A percentile compares a stretch with the other conserved stretches of the same genome.
Evolutionary conservation across 345 rosid genomes (phyloP).

Genomic region (Fremontodendron californicum): DNA sequence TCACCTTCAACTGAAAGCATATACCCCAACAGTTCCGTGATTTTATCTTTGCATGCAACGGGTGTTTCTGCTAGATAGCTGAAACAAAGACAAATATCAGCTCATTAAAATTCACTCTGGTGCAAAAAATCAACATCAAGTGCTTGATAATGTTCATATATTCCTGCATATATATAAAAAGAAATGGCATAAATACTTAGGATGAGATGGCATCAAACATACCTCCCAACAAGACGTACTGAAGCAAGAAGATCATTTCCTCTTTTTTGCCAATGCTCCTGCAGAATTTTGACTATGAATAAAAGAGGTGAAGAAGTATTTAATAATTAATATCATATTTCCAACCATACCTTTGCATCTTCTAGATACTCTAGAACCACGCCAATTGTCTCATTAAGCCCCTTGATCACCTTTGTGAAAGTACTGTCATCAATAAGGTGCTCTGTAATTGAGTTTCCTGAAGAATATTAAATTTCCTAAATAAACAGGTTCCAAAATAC

Average conservation of each 20-base stretch:
- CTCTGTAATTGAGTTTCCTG: conserved; percentile 30
- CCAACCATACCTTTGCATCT: conserved; percentile 70
- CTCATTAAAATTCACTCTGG: not conserved
- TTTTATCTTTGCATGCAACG: conserved; percentile 66
- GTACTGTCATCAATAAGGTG: conserved; percentile 41
- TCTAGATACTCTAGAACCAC: conserved; percentile 70
- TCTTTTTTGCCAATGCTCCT: conserved; percentile 74
- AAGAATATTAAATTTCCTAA: conserved; percentile 5
- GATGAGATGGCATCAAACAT: conserved; percentile 15
- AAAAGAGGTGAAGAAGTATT: conserved; percentile 12
- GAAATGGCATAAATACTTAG: not conserved
- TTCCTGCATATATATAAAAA: not conserved
- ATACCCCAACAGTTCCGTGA: conserved; percentile 58
- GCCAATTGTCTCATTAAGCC: conserved; percentile 59
- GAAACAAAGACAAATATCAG: conserved; percentile 10
- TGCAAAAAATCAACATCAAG: not conserved
- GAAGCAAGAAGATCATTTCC: conserved; percentile 94
- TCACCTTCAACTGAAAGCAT: conserved; percentile 83
- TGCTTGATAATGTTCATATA: not conserved
- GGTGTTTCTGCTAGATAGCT: conserved; percentile 95
- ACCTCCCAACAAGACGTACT: conserved; percentile 83
- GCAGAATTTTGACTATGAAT: conserved; percentile 21
- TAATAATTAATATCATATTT: conserved; percentile 1
- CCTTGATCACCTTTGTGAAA: conserved; percentile 54
- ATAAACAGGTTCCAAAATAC: not conserved